Evolutionary conservation across 495 filamentous ascomycete species (phyloP), one percentile per base, ranked within the genome.

Genomic region (Penicillium riverlandense): DNA sequence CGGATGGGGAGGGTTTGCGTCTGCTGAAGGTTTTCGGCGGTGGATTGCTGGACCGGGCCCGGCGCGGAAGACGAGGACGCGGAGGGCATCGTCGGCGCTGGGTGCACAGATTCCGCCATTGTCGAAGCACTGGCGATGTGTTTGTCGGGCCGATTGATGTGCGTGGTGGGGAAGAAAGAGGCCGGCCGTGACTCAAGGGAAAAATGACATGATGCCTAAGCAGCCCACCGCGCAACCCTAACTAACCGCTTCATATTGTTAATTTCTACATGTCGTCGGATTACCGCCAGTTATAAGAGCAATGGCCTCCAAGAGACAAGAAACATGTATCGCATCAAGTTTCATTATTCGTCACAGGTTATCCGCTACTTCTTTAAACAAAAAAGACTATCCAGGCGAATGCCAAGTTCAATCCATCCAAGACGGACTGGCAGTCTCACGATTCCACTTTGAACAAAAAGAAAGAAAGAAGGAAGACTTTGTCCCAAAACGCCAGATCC

Each of bases 181-280:
- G 39, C 42, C 55, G 49, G 41, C 51, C 51, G 60, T 66, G 66
- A 67, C 57, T 69, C 64, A 70, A 48, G 47, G 53, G 57, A 61
- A 58, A 55, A 50, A 4, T 1, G 45, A 38, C 48, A 41, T 63
- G 58, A 66, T 67, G 64, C 62, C 64, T 63, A 67, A 66, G 60
- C 59, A 52, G 57, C 55, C 41, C 55, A 53, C 48, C 14, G 39
- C 36, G 29, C 45, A 50, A 12, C 51, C 44, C 51, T 59, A 54
- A 55, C 53, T 53, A 37, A 41, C 37, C 45, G 32, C 8, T 12
- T 34, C 32, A 12, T 22, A 22, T 34, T 34, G 32, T 11, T 12
- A n/a, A 1, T 16, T 12, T 37, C 16, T 11, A 32, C 12, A 40
- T 41, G 15, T 37, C 15, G 15, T 16, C 15, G 1, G 15, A 16